Base-by-base conservation (phyloP, 495 filamentous ascomycete genomes). In the Aspergillus bridgeri region DNA sequence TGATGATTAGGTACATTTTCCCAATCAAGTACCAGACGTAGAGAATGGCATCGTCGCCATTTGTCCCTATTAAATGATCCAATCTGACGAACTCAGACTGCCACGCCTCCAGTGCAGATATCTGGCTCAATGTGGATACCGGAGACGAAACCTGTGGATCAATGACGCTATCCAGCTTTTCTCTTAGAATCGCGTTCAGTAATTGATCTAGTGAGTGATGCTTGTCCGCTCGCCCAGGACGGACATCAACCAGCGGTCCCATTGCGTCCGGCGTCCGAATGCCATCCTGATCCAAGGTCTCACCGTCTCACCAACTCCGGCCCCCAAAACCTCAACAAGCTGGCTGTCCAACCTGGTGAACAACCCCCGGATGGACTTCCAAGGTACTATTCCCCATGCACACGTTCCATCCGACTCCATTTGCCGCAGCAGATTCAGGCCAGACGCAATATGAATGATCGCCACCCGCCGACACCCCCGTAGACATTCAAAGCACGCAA, bases 281-380 rank as follows among this genome's bases (percentile, higher is more conserved):
- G 6, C 24, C 5, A 25, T 27, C n/a, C 11, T 42, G n/a, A n/a
- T n/a, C n/a, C n/a, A n/a, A n/a, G n/a, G n/a, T 15, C 0, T 24
- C 18, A 57, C 11, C 0, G 46, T 50, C 27, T 48, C 20, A 24
- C n/a, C 3, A 3, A 48, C 8, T 15, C 25, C 22, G 1, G 22
- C 27, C n/a, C 47, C 47, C 46, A 57, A 22, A 3, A 57, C 17
- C 25, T 49, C 54, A 17, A 57, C 54, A 18, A 50, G 6, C 18
- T 57, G 54, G 23, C 49, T 57, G 9, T 57, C 54, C 18, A 57
- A 23, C 13, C 47, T 47, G 9, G 54, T 50, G 38, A 57, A 57
- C 13, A 57, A 13, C 8, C 8, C 23, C 9, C 6, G 6, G 9
- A 57, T 49, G 0, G 29, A 25, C 18, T 8, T 1, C 1, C 15